These are phyloP conservation scores for Raddia distichophylla DNA, from an alignment of 176 grass and related monocot genomes.

Conservation along the genomic window DNA sequence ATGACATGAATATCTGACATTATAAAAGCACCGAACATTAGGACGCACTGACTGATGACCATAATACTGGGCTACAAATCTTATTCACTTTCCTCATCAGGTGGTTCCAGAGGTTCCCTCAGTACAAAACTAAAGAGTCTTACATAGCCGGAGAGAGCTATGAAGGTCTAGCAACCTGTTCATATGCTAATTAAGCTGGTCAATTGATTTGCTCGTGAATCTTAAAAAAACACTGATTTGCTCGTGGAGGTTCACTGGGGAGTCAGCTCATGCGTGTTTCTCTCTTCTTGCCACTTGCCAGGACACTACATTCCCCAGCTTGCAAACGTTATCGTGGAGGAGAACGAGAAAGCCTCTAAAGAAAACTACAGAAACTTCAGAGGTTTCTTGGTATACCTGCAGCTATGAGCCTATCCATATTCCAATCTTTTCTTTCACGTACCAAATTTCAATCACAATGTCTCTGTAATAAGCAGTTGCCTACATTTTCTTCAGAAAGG, in stretches of 20 bases:
- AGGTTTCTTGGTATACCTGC: conserved; percentile 45
- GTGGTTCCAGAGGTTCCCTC: conserved; percentile 83
- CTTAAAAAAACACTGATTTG: too few relatives aligned
- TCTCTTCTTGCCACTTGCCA: background rate
- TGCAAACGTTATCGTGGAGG: conserved; percentile 51
- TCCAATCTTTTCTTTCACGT: too few relatives aligned
- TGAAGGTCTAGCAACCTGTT: conserved; percentile 37
- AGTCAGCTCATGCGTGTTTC: too few relatives aligned
- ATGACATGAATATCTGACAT: conserved; percentile 15
- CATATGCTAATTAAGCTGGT: background rate
- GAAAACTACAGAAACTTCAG: conserved; percentile 57
- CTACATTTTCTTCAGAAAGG: too few relatives aligned
- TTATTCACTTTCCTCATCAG: conserved; percentile 54
- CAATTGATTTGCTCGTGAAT: too few relatives aligned
- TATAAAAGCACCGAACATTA: background rate
- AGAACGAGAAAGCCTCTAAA: conserved; percentile 41
- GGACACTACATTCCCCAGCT: conserved; percentile 66
- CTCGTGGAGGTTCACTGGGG: too few relatives aligned
- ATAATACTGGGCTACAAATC: conserved; percentile 26
- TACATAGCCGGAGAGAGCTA: conserved; percentile 79
- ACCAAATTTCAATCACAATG: background rate
- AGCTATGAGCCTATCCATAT: background rate
- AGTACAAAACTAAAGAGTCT: conserved; percentile 60
- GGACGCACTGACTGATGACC: background rate
- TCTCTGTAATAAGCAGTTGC: background rate